Evolutionary conservation across 306 rosid species (phyloP).

Genomic region (Vicia villosa): DNA sequence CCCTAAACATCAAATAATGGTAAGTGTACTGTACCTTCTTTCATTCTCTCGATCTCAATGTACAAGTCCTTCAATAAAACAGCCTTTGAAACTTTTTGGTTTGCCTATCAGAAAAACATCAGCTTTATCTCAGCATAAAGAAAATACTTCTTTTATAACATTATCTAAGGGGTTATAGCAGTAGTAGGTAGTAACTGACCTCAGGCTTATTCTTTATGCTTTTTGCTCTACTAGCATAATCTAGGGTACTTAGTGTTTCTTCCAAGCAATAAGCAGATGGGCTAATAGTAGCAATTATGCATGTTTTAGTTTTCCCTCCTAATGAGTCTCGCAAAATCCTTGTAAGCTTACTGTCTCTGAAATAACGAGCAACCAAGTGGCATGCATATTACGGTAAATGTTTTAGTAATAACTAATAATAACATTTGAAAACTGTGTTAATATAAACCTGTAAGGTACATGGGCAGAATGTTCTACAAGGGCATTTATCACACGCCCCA

Average conservation of each 20-base stretch:
- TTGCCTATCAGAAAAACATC: conserved; percentile 58
- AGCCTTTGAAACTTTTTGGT: conserved; percentile 90
- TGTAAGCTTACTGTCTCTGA: conserved; percentile 97
- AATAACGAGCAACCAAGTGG: conserved; percentile 30
- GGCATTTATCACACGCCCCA: conserved; percentile 96
- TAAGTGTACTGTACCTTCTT: conserved; percentile 73
- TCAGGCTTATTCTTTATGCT: conserved; percentile 91
- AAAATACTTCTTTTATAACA: conserved; percentile 15
- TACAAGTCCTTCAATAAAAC: conserved; percentile 87
- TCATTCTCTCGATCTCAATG: conserved; percentile 85
- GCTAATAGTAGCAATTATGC: conserved; percentile 90
- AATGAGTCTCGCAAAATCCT: conserved; percentile 90
- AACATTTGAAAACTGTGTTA: conserved; percentile 16
- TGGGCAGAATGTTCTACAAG: conserved; percentile 93
- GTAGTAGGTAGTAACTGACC: conserved; percentile 64
- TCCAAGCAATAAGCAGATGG: conserved; percentile 81
- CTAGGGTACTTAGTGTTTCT: conserved; percentile 93
- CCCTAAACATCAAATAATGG: conserved; percentile 20
- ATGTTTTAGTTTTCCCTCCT: conserved; percentile 98
- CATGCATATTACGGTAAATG: conserved; percentile 22
- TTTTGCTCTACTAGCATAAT: conserved; percentile 94
- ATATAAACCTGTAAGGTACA: conserved; percentile 81
- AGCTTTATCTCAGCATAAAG: conserved; percentile 20
- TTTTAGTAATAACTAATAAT: conserved; percentile 4
- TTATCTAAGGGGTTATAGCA: conserved; percentile 9